Conservation (phyloP, 2,329 filamentous ascomycete species). For the Trichothecium sympodiale region DNA sequence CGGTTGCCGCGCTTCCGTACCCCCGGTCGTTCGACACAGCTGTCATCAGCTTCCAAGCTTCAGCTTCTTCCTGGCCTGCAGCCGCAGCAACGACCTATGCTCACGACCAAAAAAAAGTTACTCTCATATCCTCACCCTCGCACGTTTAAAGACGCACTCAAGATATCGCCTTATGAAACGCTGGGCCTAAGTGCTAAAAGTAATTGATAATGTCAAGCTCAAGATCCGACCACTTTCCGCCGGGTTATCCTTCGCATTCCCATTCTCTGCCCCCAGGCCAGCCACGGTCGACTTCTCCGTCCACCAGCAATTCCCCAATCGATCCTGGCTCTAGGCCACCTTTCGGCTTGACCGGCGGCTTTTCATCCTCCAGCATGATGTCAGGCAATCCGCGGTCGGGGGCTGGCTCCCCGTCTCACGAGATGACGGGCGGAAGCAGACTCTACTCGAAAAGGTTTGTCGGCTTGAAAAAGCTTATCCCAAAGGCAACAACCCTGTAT, state of each 20-base stretch:
- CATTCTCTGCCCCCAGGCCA: slow-evolving; percentile 40
- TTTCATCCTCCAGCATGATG: slow-evolving; percentile 50
- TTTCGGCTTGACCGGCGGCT: slow-evolving; percentile 55
- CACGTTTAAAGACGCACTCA: no score
- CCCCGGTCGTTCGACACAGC: no score
- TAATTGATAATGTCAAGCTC: slow-evolving; percentile 93
- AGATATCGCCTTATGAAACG: no score
- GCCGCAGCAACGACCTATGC: no score
- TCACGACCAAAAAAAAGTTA: no score
- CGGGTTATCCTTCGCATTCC: slow-evolving; percentile 63
- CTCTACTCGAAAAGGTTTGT: slow-evolving; percentile 88
- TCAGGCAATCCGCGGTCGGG: slow-evolving; percentile 59
- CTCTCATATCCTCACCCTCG: no score
- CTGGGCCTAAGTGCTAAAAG: slow-evolving; percentile 7
- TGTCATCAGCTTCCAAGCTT: no score
- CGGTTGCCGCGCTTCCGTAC: no score
- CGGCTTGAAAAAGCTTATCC: not conserved
- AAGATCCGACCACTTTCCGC: slow-evolving; percentile 76
- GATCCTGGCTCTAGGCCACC: slow-evolving; percentile 65
- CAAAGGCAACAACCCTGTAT: not conserved
- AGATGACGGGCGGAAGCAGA: slow-evolving; percentile 59
- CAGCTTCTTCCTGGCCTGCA: no score
- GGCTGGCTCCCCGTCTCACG: slow-evolving; percentile 93
- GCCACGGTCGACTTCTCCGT: slow-evolving; percentile 67
- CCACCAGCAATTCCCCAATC: slow-evolving; percentile 68